phyloP scores from a whole-genome alignment of 768 basidiomycete species.

The Russula sp. region DNA sequence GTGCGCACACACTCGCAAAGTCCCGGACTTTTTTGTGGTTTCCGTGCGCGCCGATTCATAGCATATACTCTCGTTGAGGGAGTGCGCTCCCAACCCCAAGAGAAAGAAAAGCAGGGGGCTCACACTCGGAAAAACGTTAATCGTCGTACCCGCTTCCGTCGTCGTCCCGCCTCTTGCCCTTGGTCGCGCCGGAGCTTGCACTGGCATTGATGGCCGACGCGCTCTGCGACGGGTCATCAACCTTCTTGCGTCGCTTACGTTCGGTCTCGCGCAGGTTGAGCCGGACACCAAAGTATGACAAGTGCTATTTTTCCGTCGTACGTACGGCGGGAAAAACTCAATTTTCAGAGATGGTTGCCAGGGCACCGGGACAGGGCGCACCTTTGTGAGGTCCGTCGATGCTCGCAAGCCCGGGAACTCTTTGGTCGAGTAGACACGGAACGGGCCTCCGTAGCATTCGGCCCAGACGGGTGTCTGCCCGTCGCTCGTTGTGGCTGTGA shows the following conservation, averaged over 20 bases:
- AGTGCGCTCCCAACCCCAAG: not conserved
- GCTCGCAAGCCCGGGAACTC: constrained; percentile 63
- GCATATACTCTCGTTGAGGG: not conserved
- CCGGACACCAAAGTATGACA: constrained; percentile 52
- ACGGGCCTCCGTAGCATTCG: constrained; percentile 57
- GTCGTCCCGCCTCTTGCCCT: constrained; percentile 9
- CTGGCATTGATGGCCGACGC: not conserved
- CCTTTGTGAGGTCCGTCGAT: constrained; percentile 65
- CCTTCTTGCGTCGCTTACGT: constrained; percentile 44
- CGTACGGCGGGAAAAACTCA: not conserved
- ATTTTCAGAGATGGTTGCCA: not conserved
- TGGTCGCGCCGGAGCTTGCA: not conserved
- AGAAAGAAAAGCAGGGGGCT: not conserved
- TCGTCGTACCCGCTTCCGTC: constrained; percentile 14
- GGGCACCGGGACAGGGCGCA: constrained; percentile 21
- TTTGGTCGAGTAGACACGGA: constrained; percentile 65
- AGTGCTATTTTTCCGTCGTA: constrained; percentile 32
- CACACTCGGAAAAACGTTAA: not conserved
- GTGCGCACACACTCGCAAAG: not conserved
- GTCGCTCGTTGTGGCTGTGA: constrained; percentile 30
- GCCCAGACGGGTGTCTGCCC: constrained; percentile 45
- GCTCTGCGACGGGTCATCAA: constrained; percentile 25
- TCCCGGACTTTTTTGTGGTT: not conserved
- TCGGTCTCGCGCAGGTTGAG: constrained; percentile 56
- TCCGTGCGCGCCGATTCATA: constrained; percentile 1